Conservation (phyloP, 2,329 filamentous ascomycete genomes). For the Alternaria infectoria region DNA sequence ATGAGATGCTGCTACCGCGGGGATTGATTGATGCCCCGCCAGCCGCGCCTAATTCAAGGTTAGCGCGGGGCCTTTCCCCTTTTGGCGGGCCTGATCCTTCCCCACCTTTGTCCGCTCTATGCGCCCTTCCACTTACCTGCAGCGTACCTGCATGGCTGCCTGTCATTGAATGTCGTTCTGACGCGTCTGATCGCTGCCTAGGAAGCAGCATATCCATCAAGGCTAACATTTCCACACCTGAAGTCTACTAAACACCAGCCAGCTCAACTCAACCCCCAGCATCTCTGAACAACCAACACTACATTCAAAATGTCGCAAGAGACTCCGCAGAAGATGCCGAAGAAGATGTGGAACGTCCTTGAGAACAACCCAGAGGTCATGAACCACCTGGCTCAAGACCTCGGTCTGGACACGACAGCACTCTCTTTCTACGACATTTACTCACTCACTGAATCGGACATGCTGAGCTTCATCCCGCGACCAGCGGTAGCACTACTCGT, state of each 20-base stretch:
- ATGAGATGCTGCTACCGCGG: not conserved
- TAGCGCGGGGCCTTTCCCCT: conserved; percentile 19
- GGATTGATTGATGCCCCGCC: conserved; percentile 1
- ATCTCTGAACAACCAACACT: not conserved
- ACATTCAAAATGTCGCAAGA: not conserved
- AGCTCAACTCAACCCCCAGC: not conserved
- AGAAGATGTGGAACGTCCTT: conserved; percentile 36
- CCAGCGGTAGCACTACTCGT: conserved; percentile 62
- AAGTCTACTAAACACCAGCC: not conserved
- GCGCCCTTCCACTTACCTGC: not conserved
- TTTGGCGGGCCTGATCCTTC: not conserved
- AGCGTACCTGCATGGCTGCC: conserved; percentile 3
- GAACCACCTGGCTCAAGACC: conserved; percentile 55
- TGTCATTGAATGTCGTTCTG: not conserved
- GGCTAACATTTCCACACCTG: not conserved
- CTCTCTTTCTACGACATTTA: conserved; percentile 63
- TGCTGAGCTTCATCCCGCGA: conserved; percentile 58
- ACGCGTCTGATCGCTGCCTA: conserved; percentile 13
- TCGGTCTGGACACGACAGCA: conserved; percentile 53
- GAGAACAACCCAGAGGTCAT: conserved; percentile 65
- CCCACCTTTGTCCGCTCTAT: not conserved
- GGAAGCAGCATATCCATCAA: not conserved
- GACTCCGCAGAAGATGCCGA: conserved; percentile 21
- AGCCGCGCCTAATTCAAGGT: conserved; percentile 5
- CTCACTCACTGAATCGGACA: conserved; percentile 58